Base-by-base conservation (phyloP, 805 yeast species). In the Yarrowia sp. region DNA sequence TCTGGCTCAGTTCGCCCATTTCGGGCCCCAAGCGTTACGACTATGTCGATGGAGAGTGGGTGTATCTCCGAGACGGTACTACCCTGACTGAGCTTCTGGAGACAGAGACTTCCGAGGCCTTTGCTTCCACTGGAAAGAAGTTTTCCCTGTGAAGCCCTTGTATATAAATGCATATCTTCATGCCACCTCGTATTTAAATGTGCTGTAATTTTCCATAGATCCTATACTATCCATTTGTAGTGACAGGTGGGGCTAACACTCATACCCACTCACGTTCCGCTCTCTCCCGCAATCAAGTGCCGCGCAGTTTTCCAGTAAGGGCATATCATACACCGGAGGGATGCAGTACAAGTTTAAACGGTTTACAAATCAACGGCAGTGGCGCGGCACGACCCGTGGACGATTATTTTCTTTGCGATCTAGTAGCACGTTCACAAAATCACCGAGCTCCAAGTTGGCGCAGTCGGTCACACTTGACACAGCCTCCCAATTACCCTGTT, bases 1-100 rank as follows among this genome's bases (percentile, higher is more conserved):
- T 94, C 29, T 94, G 99, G 99, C 79, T 93, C 60, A 84, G 96
- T 63, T 88, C 96, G 44, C 99, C 99, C 0, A 70, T 90, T 3
- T 87, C 96, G 7, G 99, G 99, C 0, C 99, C 99, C 6, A 90
- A 91, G 70, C 71, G 82, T 42, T 88, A 84, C 69, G 98, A 94
- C 72, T 82, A 81, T 65, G 78, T 87, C 42, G 80, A 83, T 41
- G 88, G 88, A 3, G 76, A 79, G 62, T 94, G 99, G 99, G 75
- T 84, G 12, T 86, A 92, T 12, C 72, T 87, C 62, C 81, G 98
- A 66, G 96, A 92, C 66, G 75, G 80, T 7, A 67, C 76, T 29
- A 71, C 82, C 1, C 68, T 81, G 22, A 79, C 81, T 3, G 82
- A 81, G 44, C 66, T 86, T 1, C 69, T 88, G 33, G 73, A 78